phyloP scores from a whole-genome alignment of 768 basidiomycete species.

The Lentinus tigrinus region DNA sequence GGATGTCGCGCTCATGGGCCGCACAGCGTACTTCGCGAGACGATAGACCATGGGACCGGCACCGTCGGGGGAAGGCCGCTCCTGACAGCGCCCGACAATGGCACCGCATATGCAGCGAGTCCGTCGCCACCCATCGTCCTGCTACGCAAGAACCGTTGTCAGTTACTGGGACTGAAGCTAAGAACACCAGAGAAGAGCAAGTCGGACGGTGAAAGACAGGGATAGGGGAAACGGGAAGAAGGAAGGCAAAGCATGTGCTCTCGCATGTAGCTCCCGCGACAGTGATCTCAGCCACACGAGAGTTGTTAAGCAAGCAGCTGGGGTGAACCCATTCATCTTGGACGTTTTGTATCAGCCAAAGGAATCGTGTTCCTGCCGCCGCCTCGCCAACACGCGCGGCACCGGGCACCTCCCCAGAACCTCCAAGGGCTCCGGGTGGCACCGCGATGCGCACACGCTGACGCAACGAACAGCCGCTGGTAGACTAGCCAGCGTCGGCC shows the following conservation, averaged over 20 bases:
- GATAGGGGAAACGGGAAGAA: constrained; percentile 4
- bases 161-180: not conserved
- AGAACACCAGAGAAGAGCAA: not conserved
- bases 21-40: constrained; percentile 82
- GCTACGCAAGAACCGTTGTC: constrained; percentile 36
- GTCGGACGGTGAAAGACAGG: constrained; percentile 4
- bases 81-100: constrained; percentile 68
- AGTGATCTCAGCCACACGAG: constrained; percentile 66
- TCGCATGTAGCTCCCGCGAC: constrained; percentile 88
- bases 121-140: constrained; percentile 60
- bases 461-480: constrained; percentile 53
- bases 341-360: constrained; percentile 96
- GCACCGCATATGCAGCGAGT: constrained; percentile 85
- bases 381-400: constrained; percentile 27
- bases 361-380: constrained; percentile 34
- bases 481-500: constrained; percentile 74
- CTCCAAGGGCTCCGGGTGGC: constrained; percentile 54
- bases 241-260: constrained; percentile 52
- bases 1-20: constrained; percentile 57
- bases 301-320: constrained; percentile 76
- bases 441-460: constrained; percentile 11
- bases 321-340: constrained; percentile 53
- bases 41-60: constrained; percentile 51
- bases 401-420: constrained; percentile 42
- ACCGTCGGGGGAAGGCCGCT: constrained; percentile 37